Conservation (phyloP, 1,284 basidiomycete genomes). For the Moniliella sp. region DNA sequence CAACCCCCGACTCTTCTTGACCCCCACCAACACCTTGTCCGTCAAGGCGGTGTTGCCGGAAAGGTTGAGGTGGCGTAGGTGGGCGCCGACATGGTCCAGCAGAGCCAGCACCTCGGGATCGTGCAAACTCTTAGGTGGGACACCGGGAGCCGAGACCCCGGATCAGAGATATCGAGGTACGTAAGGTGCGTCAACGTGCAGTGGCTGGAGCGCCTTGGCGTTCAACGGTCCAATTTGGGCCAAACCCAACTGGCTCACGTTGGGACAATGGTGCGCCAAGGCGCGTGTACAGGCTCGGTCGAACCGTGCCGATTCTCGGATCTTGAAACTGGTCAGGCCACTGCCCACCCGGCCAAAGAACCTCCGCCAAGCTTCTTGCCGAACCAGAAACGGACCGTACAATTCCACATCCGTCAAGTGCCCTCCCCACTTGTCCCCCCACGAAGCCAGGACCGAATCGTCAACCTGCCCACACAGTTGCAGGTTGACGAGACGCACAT, state of each 20-base stretch:
- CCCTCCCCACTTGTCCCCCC: constrained; percentile 47
- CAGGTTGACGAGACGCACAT: constrained; percentile 46
- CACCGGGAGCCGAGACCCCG: constrained; percentile 33
- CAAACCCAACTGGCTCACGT: constrained; percentile 51
- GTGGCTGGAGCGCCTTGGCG: constrained; percentile 15
- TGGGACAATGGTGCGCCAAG: constrained; percentile 46
- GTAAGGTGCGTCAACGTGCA: constrained; percentile 38
- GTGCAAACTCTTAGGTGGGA: constrained; percentile 36
- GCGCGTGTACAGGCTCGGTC: constrained; percentile 49
- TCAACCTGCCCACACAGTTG: constrained; percentile 71
- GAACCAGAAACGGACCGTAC: constrained; percentile 69
- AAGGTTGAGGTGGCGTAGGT: constrained; percentile 43
- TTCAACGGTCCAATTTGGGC: constrained; percentile 50
- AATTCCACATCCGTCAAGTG: constrained; percentile 56
- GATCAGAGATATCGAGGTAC: constrained; percentile 46
- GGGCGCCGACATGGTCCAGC: constrained; percentile 40
- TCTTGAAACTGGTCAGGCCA: constrained; percentile 49
- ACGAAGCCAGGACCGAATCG: constrained; percentile 46
- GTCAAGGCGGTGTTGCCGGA: constrained; percentile 45
- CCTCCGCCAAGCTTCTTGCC: constrained; percentile 49
- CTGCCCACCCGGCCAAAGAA: constrained; percentile 49
- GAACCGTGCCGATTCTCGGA: constrained; percentile 61
- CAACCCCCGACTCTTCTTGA: constrained; percentile 45
- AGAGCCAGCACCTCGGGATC: constrained; percentile 46
- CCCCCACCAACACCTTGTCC: constrained; percentile 44